Conservation (phyloP, 208 protist genomes). For the Wallacemonas collosoma region DNA sequence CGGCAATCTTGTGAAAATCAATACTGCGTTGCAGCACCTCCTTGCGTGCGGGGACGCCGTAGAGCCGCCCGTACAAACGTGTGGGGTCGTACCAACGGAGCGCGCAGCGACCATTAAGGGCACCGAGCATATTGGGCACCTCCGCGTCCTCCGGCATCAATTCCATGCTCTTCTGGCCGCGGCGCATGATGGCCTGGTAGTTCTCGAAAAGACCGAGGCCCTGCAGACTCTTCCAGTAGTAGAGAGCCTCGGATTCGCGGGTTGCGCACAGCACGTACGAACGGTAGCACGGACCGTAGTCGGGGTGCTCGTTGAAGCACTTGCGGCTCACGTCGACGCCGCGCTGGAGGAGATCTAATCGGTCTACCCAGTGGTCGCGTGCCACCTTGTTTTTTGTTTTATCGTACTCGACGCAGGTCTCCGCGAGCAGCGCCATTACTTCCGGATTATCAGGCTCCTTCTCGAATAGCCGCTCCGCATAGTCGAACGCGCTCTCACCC, state of each 20-base stretch:
- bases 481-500: slow-evolving; percentile 77
- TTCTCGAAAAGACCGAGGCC: slow-evolving; percentile 80
- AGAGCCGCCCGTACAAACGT: slow-evolving; percentile 53
- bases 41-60: slow-evolving; percentile 52
- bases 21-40: slow-evolving; percentile 57
- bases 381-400: slow-evolving; percentile 81
- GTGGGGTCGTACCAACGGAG: slow-evolving; percentile 76
- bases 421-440: slow-evolving; percentile 85
- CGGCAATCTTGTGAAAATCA: slow-evolving; percentile 58
- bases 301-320: slow-evolving; percentile 84
- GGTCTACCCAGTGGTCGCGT: slow-evolving; percentile 83
- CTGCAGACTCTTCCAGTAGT: slow-evolving; percentile 71
- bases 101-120: slow-evolving; percentile 73
- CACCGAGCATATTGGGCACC: slow-evolving; percentile 71
- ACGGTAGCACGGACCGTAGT: slow-evolving; percentile 85
- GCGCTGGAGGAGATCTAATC: slow-evolving; percentile 82
- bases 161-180: slow-evolving; percentile 62
- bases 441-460: slow-evolving; percentile 69
- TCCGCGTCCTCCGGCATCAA: slow-evolving; percentile 71
- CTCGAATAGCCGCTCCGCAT: slow-evolving; percentile 67
- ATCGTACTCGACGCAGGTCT: slow-evolving; percentile 81
- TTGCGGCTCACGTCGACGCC: slow-evolving; percentile 88
- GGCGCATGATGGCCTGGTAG: slow-evolving; percentile 79
- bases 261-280: slow-evolving; percentile 80
- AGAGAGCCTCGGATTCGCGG: slow-evolving; percentile 75